These are phyloP conservation scores for Berberis thunbergii DNA, from an alignment of 164 flowering plant genomes.

Conservation along the genomic window DNA sequence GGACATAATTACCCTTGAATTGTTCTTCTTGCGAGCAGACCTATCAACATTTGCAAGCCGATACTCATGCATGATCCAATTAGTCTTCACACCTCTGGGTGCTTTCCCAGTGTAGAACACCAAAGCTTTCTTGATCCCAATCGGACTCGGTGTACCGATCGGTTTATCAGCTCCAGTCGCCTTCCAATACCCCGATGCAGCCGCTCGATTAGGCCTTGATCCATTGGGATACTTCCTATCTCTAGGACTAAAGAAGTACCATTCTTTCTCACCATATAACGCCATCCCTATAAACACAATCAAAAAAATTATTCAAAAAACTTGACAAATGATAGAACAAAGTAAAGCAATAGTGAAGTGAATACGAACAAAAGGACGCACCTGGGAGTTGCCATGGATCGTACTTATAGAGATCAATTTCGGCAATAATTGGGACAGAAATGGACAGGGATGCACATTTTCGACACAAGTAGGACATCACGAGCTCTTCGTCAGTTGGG, in stretches of 20 bases:
- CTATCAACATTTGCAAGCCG: slow-evolving; percentile 57
- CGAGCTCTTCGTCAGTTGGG: slow-evolving; percentile 73
- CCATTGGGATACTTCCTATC: slow-evolving; percentile 68
- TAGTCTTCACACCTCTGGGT: slow-evolving; percentile 50
- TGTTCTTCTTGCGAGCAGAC: slow-evolving; percentile 38
- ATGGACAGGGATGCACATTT: slow-evolving; percentile 59
- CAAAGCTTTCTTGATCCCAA: slow-evolving; percentile 61
- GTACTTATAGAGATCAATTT: slow-evolving; percentile 61
- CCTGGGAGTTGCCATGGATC: slow-evolving; percentile 60
- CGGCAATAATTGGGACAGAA: slow-evolving; percentile 62
- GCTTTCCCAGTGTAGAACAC: slow-evolving; percentile 65
- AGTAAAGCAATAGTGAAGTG: background rate
- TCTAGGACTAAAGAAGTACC: slow-evolving; percentile 65
- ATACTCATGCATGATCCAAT: slow-evolving; percentile 78
- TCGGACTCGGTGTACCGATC: slow-evolving; percentile 45
- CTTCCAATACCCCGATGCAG: slow-evolving; percentile 59
- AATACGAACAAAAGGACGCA: background rate
- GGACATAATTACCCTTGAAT: slow-evolving; percentile 23
- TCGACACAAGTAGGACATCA: slow-evolving; percentile 49
- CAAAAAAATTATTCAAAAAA: too few relatives aligned
- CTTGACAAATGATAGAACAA: too few relatives aligned
- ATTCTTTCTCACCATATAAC: slow-evolving; percentile 54
- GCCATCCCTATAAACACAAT: slow-evolving; percentile 31
- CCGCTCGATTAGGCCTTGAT: slow-evolving; percentile 59
- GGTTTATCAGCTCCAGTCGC: slow-evolving; percentile 72